Evolutionary conservation across 352 stramenopile species (phyloP).

Genomic region (Pythium scleroteichum): DNA sequence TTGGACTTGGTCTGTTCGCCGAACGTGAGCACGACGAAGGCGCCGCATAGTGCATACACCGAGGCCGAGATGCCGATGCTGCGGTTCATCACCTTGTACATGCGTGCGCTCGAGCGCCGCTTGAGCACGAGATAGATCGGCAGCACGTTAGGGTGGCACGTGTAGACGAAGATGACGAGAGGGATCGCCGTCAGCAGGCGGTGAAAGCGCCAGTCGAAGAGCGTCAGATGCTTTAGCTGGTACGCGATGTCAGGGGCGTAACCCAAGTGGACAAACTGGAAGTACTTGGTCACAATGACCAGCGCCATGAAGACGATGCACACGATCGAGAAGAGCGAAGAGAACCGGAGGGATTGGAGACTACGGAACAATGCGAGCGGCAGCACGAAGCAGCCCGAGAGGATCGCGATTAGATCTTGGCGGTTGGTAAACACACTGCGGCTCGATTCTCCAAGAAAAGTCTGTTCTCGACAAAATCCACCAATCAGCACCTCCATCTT

Average conservation of each 20-base stretch:
- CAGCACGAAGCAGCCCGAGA: conserved; percentile 64
- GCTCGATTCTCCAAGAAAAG: conserved; percentile 45
- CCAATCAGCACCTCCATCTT: no score
- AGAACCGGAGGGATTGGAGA: conserved; percentile 81
- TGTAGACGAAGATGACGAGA: conserved; percentile 88
- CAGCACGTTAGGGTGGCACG: conserved; percentile 87
- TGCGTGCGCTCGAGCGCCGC: conserved; percentile 72
- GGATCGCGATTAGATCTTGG: conserved; percentile 65
- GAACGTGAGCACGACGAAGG: conserved; percentile 88
- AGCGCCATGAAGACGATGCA: conserved; percentile 89
- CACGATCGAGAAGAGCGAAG: conserved; percentile 86
- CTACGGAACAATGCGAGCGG: conserved; percentile 82
- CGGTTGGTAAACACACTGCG: conserved; percentile 62
- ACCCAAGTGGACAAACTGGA: conserved; percentile 79
- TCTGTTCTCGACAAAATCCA: conserved; percentile 19
- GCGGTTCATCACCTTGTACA: conserved; percentile 90
- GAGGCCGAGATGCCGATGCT: conserved; percentile 74
- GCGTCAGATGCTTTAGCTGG: conserved; percentile 70
- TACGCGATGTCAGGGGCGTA: conserved; percentile 63
- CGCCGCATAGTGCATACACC: conserved; percentile 77
- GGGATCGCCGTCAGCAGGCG: conserved; percentile 72
- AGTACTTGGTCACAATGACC: conserved; percentile 90
- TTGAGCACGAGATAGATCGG: conserved; percentile 90
- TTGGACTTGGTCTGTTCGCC: conserved; percentile 76
- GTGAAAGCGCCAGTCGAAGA: conserved; percentile 68